Evolutionary conservation across 257 asterid species (phyloP), one percentile per base, ranked within the genome.

Genomic region (Ophiorrhiza pumila): DNA sequence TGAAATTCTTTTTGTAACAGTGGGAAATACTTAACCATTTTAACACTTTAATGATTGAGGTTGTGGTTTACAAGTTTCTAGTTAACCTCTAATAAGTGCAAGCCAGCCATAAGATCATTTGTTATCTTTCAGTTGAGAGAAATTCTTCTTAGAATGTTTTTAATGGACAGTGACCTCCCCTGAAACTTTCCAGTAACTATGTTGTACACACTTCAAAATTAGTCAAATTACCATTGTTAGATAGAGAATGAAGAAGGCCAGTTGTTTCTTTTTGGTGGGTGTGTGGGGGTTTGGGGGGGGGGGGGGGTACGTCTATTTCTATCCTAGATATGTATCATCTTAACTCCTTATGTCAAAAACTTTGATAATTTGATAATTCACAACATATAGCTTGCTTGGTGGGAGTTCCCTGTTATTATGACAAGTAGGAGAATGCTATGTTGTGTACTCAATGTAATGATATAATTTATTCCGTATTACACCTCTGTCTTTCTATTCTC

Each of bases 401-500:
- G 7, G 3, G 42, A 37, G 3, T 27, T 27, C 3, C 68, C 50
- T 69, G 25, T 37, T 10, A 45, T n/a, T 65, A 45, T 43, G 35
- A 41, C 0, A 11, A 42, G 49, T 29, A 17, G 15, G 10, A 27
- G 74, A 23, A 14, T 23, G 41, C 39, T 22, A 31, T 25, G 20
- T 69, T 39, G 25, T 42, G 31, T 45, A 11, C 31, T 47, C 12
- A 7, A 23, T 25, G 42, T 7, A 55, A 53, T 32, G 7, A n/a
- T 39, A 0, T 8, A 63, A 22, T 8, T 20, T 22, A 37, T 63
- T 20, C 22, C 20, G 2, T 15, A n/a, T 50, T 25, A 50, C 11
- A 70, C 63, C 34, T 29, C 0, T 20, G 31, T 25, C 61, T 32
- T 71, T 34, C 41, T 76, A 37, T 63, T 59, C 66, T 66, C 70